Percentiles rank a stretch among this genome's conserved stretches.
phyloP scores from a whole-genome alignment of 768 basidiomycete genomes.

The Macrolepiota fuliginosa region DNA sequence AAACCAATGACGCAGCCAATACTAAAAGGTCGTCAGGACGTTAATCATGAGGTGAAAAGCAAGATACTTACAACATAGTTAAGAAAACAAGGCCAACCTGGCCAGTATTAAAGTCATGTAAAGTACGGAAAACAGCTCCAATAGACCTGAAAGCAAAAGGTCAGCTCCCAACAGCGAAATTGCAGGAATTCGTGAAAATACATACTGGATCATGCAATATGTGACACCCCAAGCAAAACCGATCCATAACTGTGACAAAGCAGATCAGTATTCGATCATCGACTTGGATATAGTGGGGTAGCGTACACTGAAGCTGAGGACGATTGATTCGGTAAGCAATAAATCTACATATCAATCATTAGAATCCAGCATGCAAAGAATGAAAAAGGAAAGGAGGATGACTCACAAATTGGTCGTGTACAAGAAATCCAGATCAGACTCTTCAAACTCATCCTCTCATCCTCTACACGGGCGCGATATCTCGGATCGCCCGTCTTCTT shows the following conservation, averaged over 20 bases:
- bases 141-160: neutral
- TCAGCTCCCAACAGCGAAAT: neutral
- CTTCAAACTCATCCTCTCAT: slow-evolving; percentile 37
- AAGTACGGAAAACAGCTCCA: slow-evolving; percentile 40
- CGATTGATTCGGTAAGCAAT: slow-evolving; percentile 70
- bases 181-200: neutral
- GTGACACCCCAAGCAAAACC: slow-evolving; percentile 77
- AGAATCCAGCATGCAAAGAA: neutral
- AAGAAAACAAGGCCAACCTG: slow-evolving; percentile 60
- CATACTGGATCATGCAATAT: slow-evolving; percentile 64
- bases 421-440: slow-evolving; percentile 68
- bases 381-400: slow-evolving; percentile 15
- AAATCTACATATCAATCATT: slow-evolving; percentile 40
- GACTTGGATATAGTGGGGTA: slow-evolving; percentile 24
- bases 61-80: slow-evolving; percentile 46
- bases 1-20: slow-evolving; percentile 54
- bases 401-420: slow-evolving; percentile 69
- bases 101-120: slow-evolving; percentile 61
- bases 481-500: slow-evolving; percentile 62
- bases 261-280: neutral
- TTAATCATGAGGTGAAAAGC: neutral
- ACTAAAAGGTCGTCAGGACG: slow-evolving; percentile 27
- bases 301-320: slow-evolving; percentile 69
- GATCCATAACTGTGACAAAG: slow-evolving; percentile 53
- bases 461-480: slow-evolving; percentile 66